phyloP scores from a whole-genome alignment of 116 monocot genomes.

The Posidonia oceanica region DNA sequence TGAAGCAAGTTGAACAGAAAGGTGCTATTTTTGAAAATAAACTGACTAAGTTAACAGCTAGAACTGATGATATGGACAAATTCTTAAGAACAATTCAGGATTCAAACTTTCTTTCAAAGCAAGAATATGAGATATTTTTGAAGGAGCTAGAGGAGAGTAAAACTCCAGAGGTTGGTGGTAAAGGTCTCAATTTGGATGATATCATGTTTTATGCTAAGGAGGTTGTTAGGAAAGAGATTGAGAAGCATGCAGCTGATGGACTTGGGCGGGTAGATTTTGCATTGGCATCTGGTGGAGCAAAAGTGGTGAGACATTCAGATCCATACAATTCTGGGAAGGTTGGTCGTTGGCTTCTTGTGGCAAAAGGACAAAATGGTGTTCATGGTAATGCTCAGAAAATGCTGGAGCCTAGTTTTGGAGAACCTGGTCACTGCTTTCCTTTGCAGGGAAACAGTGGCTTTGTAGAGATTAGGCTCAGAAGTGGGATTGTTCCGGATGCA shows the following conservation, averaged over 20 bases:
- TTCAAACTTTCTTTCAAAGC: conserved; percentile 36
- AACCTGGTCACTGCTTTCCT: conserved; percentile 92
- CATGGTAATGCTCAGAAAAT: conserved; percentile 61
- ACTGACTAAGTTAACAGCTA: conserved; percentile 33
- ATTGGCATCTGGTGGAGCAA: conserved; percentile 74
- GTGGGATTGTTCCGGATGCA: conserved; percentile 55
- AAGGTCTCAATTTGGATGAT: conserved; percentile 41
- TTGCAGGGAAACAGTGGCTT: conserved; percentile 68
- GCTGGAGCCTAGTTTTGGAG: conserved; percentile 95
- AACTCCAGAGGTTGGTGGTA: conserved; percentile 12
- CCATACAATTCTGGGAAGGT: conserved; percentile 29
- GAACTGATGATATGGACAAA: conserved; percentile 36
- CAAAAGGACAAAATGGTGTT: conserved; percentile 15
- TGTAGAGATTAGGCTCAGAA: conserved; percentile 58
- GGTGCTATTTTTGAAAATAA: conserved; percentile 29
- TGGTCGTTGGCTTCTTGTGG: conserved; percentile 15
- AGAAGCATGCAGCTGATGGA: conserved; percentile 92
- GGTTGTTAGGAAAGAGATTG: conserved; percentile 72
- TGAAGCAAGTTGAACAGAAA: conserved; percentile 40
- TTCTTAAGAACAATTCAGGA: conserved; percentile 35
- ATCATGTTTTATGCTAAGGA: conserved; percentile 47
- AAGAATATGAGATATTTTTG: conserved; percentile 47
- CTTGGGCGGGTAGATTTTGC: conserved; percentile 91
- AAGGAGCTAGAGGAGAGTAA: conserved; percentile 21
- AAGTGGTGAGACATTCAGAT: conserved; percentile 70